Conservation (phyloP, 2,329 filamentous ascomycete genomes). For the Didymella exigua region DNA sequence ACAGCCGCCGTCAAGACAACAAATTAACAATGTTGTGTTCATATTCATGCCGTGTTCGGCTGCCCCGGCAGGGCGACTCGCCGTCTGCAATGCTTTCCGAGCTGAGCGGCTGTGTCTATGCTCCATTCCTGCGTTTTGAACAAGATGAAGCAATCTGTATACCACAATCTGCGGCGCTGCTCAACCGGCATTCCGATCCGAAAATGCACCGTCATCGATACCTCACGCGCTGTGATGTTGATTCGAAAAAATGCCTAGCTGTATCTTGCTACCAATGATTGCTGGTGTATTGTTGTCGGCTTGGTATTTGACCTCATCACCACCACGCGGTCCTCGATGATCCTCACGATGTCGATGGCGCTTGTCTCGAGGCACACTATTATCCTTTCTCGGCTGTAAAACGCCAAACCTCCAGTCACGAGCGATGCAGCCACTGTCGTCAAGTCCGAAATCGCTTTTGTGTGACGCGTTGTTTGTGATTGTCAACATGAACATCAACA, state of each 20-base stretch:
- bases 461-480: constrained; percentile 13
- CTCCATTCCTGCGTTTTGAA: constrained; percentile 5
- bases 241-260: background rate
- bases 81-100: constrained; percentile 2
- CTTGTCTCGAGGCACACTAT: background rate
- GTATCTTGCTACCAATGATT: background rate
- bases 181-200: background rate
- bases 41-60: constrained; percentile 6
- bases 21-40: constrained; percentile 13
- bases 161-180: background rate
- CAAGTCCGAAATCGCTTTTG: constrained; percentile 1
- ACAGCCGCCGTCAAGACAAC: constrained; percentile 11
- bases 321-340: constrained; percentile 2
- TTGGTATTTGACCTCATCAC: constrained; percentile 3
- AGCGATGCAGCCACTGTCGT: background rate
- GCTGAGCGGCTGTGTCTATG: background rate
- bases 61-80: constrained; percentile 9
- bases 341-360: constrained; percentile 1
- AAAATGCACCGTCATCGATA: constrained; percentile 1
- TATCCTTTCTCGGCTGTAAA: background rate
- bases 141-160: constrained; percentile 3
- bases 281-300: background rate
- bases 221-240: background rate
- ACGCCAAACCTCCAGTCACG: background rate
- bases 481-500: too few relatives aligned